Evolutionary conservation across 2,329 filamentous ascomycete genomes (phyloP), one percentile per base, ranked within the genome.

Genomic region (Onygenales sp.): DNA sequence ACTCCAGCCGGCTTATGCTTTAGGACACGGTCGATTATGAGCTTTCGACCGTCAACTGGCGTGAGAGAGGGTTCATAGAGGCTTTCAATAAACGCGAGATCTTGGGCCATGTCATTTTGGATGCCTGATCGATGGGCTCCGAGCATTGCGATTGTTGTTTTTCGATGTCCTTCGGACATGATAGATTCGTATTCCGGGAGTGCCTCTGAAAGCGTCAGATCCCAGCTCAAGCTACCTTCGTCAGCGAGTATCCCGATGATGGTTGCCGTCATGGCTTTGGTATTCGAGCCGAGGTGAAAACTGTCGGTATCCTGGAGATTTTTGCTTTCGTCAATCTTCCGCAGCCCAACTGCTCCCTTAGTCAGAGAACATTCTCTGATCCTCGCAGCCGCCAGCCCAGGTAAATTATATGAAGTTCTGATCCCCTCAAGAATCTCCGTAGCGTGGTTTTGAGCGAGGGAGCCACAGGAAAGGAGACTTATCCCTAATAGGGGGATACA

Each of bases 101-200:
- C 54, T 14, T 38, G 35, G 27, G 35, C 33, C 13, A 43, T 38
- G 11, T 48, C 50, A 45, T 41, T 38, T 6, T 35, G 44, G 36
- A 55, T 52, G 5, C 54, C 54, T 21, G 54, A 53, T 27, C 42
- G 45, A 47, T 55, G 51, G 17, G 54, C 41, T 4, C 45, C 51
- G 21, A 55, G 45, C 54, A 55, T 55, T 13, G 2, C 54, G 17
- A 55, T 43, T 17, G 54, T 55, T 6, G 45, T 53, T 31, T 55
- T 39, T 7, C 45, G 50, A 36, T 53, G 46, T 14, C 47, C 54
- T 14, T 50, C 42, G 10, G 32, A 39, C 33, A 53, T 50, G 5
- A 38, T 42, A 32, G 43, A 13, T 6, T 46, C 41, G 10, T 45
- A 43, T 4, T 51, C 45, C 7, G 54, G 50, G 5, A 55, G 33